phyloP scores from a whole-genome alignment of 352 stramenopile genomes.

The Pythium guiyangense region DNA sequence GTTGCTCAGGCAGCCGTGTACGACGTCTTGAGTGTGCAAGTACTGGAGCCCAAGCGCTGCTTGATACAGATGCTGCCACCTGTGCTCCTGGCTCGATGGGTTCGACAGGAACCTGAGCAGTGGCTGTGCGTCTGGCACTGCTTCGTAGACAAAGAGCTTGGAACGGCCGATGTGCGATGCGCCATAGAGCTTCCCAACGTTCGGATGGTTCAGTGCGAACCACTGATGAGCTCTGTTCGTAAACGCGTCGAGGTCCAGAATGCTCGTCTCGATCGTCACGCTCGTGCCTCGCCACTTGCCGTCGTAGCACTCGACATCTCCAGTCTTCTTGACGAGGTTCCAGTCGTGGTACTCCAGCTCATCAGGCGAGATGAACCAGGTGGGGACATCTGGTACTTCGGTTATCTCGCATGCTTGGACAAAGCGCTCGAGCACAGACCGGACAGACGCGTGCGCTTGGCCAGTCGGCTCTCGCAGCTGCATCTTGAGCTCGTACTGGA shows the following conservation, averaged over 20 bases:
- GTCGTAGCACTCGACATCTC: not conserved
- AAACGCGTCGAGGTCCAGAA: no score
- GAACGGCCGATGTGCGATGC: not conserved
- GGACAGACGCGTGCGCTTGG: not conserved
- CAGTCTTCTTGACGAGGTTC: not conserved
- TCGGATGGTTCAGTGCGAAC: not conserved
- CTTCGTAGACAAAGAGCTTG: not conserved
- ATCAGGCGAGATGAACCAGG: not conserved
- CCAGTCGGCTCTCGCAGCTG: no score
- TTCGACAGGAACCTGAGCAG: no score
- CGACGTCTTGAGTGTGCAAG: slow-evolving; percentile 15
- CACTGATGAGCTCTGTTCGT: no score
- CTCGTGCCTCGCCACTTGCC: not conserved
- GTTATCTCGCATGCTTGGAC: not conserved
- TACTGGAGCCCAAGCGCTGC: slow-evolving; percentile 22
- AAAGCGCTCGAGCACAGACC: not conserved
- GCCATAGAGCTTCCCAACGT: not conserved
- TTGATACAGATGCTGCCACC: slow-evolving; percentile 19
- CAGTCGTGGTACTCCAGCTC: slow-evolving; percentile 1
- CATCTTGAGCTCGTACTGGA: not conserved
- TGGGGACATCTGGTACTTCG: not conserved
- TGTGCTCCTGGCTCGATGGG: no score
- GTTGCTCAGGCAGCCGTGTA: slow-evolving; percentile 10
- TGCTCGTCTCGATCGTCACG: not conserved
- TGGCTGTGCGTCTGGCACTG: not conserved